These are phyloP conservation scores for Xylaria sp. DNA, from an alignment of 2,329 filamentous ascomycete species.

Conservation along the genomic window DNA sequence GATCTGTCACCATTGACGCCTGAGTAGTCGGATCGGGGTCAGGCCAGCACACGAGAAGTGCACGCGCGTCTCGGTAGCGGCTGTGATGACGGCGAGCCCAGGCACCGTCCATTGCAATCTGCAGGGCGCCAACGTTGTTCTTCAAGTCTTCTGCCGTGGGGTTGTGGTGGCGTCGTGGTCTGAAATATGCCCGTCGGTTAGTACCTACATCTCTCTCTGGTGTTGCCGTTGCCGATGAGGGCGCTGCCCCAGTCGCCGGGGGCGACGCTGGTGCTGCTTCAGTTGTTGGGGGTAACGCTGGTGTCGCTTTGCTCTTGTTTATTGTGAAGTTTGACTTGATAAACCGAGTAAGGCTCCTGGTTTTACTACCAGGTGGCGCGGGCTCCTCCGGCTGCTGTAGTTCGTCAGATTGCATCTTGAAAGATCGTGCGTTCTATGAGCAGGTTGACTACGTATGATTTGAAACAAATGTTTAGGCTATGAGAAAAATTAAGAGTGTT, in stretches of 20 bases:
- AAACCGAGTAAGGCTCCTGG: conserved; percentile 23
- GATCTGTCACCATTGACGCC: background rate
- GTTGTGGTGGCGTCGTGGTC: conserved; percentile 6
- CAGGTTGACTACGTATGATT: background rate
- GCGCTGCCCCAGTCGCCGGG: background rate
- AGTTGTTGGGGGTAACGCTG: background rate
- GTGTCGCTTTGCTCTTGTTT: conserved; percentile 2
- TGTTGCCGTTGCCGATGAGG: background rate
- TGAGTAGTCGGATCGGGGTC: conserved; percentile 4
- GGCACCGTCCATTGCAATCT: background rate
- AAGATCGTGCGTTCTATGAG: background rate
- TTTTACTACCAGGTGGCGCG: background rate
- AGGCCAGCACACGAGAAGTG: conserved; percentile 37
- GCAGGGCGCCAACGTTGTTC: conserved; percentile 8
- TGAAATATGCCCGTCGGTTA: background rate
- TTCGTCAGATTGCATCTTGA: conserved; percentile 19
- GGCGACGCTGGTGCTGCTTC: background rate
- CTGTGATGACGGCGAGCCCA: conserved; percentile 34
- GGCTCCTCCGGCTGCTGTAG: conserved; percentile 4
- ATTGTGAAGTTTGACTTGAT: conserved; percentile 19
- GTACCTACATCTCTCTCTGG: background rate
- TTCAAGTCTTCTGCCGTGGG: conserved; percentile 26
- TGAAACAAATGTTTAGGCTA: background rate
- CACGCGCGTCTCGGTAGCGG: conserved; percentile 27
- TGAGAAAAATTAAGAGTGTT: background rate